Conservation (phyloP, 2,329 filamentous ascomycete species). For the Aurifilum marmelostoma region DNA sequence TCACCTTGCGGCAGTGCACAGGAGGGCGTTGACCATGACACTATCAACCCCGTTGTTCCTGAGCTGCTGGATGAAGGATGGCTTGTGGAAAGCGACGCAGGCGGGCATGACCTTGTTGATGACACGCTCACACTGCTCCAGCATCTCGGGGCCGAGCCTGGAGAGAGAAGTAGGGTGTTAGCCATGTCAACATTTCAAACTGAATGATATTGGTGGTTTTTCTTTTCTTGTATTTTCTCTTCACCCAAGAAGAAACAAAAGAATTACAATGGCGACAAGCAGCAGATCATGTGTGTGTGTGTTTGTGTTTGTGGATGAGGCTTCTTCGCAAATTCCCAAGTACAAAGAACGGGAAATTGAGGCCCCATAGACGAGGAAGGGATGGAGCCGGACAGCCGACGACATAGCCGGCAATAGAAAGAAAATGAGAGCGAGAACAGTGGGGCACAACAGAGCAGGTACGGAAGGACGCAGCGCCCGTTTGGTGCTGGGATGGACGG, state of each 20-base stretch:
- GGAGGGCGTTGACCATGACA: conserved; percentile 60
- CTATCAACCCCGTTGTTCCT: conserved; percentile 59
- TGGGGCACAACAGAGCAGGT: conserved; percentile 28
- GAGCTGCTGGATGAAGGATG: conserved; percentile 63
- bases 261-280: background rate
- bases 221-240: background rate
- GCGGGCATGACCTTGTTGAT: conserved; percentile 64
- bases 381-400: conserved; percentile 8
- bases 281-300: background rate
- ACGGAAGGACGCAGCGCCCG: conserved; percentile 23
- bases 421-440: conserved; percentile 21
- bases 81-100: conserved; percentile 66
- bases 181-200: background rate
- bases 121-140: conserved; percentile 63
- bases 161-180: conserved; percentile 15
- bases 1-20: conserved; percentile 62
- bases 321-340: background rate
- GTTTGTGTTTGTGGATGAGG: background rate
- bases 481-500: conserved; percentile 14
- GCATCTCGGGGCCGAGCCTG: conserved; percentile 59
- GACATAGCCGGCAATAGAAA: conserved; percentile 23
- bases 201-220: no score
- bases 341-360: background rate
- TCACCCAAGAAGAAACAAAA: no score
- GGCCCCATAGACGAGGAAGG: background rate